phyloP scores from a whole-genome alignment of 2,329 filamentous ascomycete genomes.

The Paramyrothecium roridum region DNA sequence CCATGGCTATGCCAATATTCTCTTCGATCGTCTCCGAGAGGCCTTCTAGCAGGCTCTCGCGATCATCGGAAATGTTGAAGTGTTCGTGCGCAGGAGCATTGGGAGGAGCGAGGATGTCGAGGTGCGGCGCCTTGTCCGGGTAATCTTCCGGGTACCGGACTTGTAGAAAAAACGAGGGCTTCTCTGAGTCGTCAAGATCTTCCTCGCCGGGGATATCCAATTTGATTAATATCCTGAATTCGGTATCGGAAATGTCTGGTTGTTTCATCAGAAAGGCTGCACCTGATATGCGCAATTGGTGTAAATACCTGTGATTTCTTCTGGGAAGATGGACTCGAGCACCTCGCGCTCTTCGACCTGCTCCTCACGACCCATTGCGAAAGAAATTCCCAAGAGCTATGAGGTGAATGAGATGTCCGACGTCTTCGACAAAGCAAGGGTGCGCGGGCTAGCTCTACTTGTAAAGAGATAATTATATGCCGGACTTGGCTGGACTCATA shows the following conservation, averaged over 20 bases:
- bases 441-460: no score
- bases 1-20: conserved; percentile 95
- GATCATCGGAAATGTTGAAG: conserved; percentile 80
- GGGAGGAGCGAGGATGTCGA: conserved; percentile 74
- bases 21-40: conserved; percentile 79
- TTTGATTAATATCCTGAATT: conserved; percentile 82
- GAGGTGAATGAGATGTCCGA: no score
- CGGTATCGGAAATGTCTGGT: conserved; percentile 84
- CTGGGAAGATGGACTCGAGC: conserved; percentile 95
- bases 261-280: neutral
- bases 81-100: conserved; percentile 67
- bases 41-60: conserved; percentile 65
- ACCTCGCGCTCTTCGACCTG: conserved; percentile 96
- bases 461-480: no score
- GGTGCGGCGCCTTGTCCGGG: conserved; percentile 78
- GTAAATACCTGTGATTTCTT: conserved; percentile 82
- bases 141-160: conserved; percentile 89
- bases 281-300: neutral
- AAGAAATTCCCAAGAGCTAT: no score
- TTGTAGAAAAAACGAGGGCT: conserved; percentile 73
- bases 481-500: no score
- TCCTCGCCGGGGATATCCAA: conserved; percentile 73
- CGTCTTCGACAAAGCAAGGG: no score
- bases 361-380: conserved; percentile 70
- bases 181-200: conserved; percentile 49